Evolutionary conservation across 1,139 yeast species (phyloP).

Genomic region (Kodamaea sp.): DNA sequence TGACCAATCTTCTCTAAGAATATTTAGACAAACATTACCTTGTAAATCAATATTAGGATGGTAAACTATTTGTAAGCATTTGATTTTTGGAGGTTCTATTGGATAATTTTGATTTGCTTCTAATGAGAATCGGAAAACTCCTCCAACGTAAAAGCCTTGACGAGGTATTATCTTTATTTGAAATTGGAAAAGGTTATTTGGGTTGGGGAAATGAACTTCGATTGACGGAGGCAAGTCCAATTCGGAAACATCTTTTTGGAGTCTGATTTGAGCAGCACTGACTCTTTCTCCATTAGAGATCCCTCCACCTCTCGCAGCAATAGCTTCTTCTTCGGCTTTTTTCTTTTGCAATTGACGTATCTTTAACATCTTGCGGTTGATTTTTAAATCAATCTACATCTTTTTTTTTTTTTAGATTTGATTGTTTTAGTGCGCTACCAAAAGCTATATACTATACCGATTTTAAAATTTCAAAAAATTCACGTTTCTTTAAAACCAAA

Average conservation of each 20-base stretch:
- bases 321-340: conserved; percentile 44
- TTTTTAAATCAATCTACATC: no score
- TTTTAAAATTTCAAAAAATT: not conserved
- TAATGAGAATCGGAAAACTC: conserved; percentile 64
- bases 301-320: conserved; percentile 15
- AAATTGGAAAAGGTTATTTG: conserved; percentile 59
- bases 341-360: conserved; percentile 58
- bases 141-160: conserved; percentile 74
- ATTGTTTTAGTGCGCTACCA: no score
- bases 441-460: not conserved
- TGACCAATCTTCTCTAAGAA: conserved; percentile 92
- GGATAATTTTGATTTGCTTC: conserved; percentile 73
- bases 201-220: conserved; percentile 51
- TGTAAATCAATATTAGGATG: conserved; percentile 91
- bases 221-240: conserved; percentile 67
- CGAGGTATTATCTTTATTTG: conserved; percentile 62
- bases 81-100: conserved; percentile 87
- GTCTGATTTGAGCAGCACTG: conserved; percentile 52
- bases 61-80: conserved; percentile 67
- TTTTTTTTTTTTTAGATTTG: not conserved
- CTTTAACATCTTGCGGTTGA: conserved; percentile 28
- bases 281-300: conserved; percentile 21
- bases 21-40: conserved; percentile 90
- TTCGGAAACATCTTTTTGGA: conserved; percentile 64
- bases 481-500: not conserved